A percentile compares a stretch with the other conserved stretches of the same genome.
These are phyloP conservation scores for Orbilia blumenaviensis DNA, from an alignment of 2,329 filamentous ascomycete species.

Conservation along the genomic window DNA sequence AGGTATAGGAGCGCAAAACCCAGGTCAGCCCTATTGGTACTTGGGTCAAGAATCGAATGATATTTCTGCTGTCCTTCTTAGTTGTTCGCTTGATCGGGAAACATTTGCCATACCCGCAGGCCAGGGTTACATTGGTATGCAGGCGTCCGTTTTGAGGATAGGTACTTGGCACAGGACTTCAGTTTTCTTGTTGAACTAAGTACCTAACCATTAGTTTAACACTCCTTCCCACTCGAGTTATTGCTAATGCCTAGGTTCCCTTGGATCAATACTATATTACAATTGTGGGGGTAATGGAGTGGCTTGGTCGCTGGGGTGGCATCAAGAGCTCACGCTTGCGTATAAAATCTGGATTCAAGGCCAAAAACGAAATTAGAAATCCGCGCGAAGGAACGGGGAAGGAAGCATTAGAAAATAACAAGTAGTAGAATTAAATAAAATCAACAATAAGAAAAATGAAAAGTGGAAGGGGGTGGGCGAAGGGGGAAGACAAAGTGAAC, in stretches of 20 bases:
- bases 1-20: not conserved
- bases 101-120: constrained; percentile 15
- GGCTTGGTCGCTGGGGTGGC: not conserved
- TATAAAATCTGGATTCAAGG: not conserved
- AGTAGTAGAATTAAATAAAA: not conserved
- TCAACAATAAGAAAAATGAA: not conserved
- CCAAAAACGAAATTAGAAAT: not conserved
- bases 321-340: constrained; percentile 1
- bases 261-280: not conserved
- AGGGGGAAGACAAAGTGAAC: too few species aligned
- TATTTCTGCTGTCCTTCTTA: constrained; percentile 1
- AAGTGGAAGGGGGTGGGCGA: not conserved
- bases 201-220: not conserved
- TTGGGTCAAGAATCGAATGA: not conserved
- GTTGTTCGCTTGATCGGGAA: not conserved
- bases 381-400: not conserved
- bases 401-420: not conserved
- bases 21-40: constrained; percentile 28
- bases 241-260: not conserved
- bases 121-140: constrained; percentile 41
- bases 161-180: not conserved
- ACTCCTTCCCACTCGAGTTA: not conserved
- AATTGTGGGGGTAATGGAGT: not conserved
- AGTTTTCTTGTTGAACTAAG: not conserved
- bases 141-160: constrained; percentile 7